These are phyloP conservation scores for Lentinus polychrous DNA, from an alignment of 1,284 basidiomycete species.

Conservation along the genomic window DNA sequence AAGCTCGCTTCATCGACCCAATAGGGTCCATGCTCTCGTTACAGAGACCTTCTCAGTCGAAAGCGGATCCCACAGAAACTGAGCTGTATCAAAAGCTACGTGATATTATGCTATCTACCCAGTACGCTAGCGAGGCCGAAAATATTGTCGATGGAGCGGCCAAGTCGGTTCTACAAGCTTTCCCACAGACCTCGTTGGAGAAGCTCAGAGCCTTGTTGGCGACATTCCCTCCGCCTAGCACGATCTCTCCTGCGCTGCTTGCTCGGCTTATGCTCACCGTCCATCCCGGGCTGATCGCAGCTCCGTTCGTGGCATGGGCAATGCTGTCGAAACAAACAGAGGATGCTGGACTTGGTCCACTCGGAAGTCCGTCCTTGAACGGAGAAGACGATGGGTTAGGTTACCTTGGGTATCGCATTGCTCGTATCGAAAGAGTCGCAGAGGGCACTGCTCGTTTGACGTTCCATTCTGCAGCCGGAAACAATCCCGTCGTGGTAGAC, in stretches of 20 bases:
- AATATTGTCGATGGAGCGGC: conserved; percentile 44
- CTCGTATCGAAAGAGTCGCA: conserved; percentile 33
- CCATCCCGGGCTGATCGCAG: conserved; percentile 47
- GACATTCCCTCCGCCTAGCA: conserved; percentile 40
- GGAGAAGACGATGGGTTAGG: conserved; percentile 36
- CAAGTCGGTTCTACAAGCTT: conserved; percentile 45
- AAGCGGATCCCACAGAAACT: conserved; percentile 3
- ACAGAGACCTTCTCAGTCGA: conserved; percentile 9
- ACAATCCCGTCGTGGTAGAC: conserved; percentile 23
- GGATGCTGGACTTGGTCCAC: conserved; percentile 44
- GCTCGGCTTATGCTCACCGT: conserved; percentile 46
- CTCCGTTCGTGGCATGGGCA: conserved; percentile 54
- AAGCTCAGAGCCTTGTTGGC: conserved; percentile 41
- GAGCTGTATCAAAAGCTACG: conserved; percentile 37
- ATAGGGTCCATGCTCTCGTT: conserved; percentile 48
- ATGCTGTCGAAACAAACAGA: conserved; percentile 47
- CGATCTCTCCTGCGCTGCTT: conserved; percentile 38
- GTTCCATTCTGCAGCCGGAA: conserved; percentile 32
- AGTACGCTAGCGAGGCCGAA: conserved; percentile 51
- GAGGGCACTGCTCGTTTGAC: conserved; percentile 32
- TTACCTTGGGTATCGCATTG: conserved; percentile 44
- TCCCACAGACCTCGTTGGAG: conserved; percentile 54
- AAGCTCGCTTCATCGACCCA: conserved; percentile 60
- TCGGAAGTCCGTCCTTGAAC: conserved; percentile 40
- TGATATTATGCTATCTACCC: conserved; percentile 51